These are phyloP conservation scores for Boletus austroedulis DNA, from an alignment of 1,284 basidiomycete species.

Conservation along the genomic window DNA sequence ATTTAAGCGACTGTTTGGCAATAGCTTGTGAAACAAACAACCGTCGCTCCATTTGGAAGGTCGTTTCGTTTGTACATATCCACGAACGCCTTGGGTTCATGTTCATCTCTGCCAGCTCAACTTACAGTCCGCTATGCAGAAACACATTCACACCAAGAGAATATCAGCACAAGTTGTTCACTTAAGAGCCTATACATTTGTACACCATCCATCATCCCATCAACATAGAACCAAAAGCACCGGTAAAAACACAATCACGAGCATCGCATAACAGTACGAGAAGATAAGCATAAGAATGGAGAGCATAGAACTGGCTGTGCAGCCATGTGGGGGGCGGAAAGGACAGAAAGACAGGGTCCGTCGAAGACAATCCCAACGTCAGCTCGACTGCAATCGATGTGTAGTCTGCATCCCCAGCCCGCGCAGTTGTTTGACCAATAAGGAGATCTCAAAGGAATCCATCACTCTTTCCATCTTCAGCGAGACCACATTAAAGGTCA, in stretches of 20 bases:
- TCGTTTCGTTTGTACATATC: background rate
- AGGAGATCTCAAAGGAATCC: slow-evolving; percentile 39
- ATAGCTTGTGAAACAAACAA: slow-evolving; percentile 34
- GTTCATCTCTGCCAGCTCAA: too few relatives aligned
- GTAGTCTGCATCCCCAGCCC: slow-evolving; percentile 23
- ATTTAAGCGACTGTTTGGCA: slow-evolving; percentile 36
- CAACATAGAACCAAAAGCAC: slow-evolving; percentile 4
- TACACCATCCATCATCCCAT: too few relatives aligned
- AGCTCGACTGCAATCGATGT: slow-evolving; percentile 18
- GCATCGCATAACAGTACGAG: background rate
- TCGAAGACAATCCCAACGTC: background rate
- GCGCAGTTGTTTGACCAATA: slow-evolving; percentile 44
- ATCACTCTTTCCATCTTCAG: slow-evolving; percentile 15
- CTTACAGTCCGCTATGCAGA: too few relatives aligned
- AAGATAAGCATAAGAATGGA: background rate
- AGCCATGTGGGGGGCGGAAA: background rate
- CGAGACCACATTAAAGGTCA: slow-evolving; percentile 46
- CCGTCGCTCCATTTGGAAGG: slow-evolving; percentile 21
- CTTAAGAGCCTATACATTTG: too few relatives aligned
- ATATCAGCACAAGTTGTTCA: slow-evolving; percentile 1
- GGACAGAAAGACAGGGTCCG: background rate
- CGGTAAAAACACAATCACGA: background rate
- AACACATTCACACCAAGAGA: background rate
- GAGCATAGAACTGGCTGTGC: background rate
- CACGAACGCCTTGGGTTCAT: too few relatives aligned